Evolutionary conservation across 2,329 filamentous ascomycete species (phyloP), one percentile per base, ranked within the genome.

Genomic region (Colletotrichum caudatum): DNA sequence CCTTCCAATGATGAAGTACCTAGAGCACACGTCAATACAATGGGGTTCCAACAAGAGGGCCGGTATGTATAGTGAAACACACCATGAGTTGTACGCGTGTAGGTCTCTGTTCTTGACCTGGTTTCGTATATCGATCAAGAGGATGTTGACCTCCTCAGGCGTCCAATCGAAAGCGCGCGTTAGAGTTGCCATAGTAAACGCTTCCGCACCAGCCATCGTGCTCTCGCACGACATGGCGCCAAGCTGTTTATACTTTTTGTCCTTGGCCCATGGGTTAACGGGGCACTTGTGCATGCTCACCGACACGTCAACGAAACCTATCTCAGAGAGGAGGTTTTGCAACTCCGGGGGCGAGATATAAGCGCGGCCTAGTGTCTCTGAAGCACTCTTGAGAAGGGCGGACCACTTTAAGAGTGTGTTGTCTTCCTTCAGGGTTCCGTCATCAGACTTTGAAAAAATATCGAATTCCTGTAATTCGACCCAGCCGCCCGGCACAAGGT

Each of bases 301-400:
- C 0, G 78, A 78, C 0, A 90, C 83, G 65, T 89, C 82, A 61
- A 83, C 79, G 72, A 90, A 90, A 1, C 88, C 89, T 0, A 83
- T 85, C n/a, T 85, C 84, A 9, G 80, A 77, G 75, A 89, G 80
- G 54, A 83, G 81, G 44, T 80, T 76, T 62, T 77, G 78, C 2
- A 58, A 35, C 1, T 18, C 11, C n/a, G 56, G 48, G 5, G 74
- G 66, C 14, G 51, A 23, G 5, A 56, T 16, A 33, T 81, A 80
- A 1, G 77, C 73, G 1, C 81, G 77, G 0, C 78, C 77, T 6
- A 82, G 71, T 2, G 76, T 76, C 2, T 64, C 66, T 0, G 78
- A 78, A 1, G 79, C 76, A 57, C 81, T 74, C 0, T 80, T 67
- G 46, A 82, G 78, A 1, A 76, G 53, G 14, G 71, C 39, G 0